Evolutionary conservation across 805 yeast species (phyloP), one percentile per base, ranked within the genome.

Genomic region (Ogataea zsoltii): DNA sequence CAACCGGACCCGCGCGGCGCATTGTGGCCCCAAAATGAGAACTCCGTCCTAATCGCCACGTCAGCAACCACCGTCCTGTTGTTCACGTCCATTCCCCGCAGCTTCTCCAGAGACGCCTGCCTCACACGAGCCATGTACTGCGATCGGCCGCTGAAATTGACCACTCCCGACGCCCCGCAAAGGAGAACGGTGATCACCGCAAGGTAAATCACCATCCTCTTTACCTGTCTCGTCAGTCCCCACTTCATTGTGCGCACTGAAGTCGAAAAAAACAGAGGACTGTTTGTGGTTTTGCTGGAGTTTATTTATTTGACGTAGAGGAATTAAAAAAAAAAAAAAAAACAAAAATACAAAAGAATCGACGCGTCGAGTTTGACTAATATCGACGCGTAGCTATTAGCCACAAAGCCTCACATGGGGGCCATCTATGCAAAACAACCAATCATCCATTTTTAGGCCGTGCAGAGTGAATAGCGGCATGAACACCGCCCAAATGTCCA

Each of bases 61-160:
- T 57, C 61, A 7, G 45, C 38, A 23, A 56, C 38, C n/a, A 53
- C 53, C 0, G 45, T 40, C 32, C 32, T 31, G 36, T 40, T 33
- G 17, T 41, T 35, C 34, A 21, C 14, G n/a, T 31, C 43, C 10
- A 25, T 5, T 4, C 32, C 16, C 15, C 21, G 37, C 28, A 31
- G 18, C 12, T 16, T 30, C 33, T 30, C 30, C 18, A 30, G 15
- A 2, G 40, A 16, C 13, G 25, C 45, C 17, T 34, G 36, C 13
- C 34, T 26, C 23, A 33, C 37, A 7, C 21, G 30, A n/a, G 34
- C 42, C n/a, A 38, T 14, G 21, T 30, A 30, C 2, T 31, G 29
- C 12, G 28, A n/a, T 10, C 21, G 21, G 19, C 39, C 31, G 31
- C 16, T 16, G 33, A 28, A 15, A 37, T 33, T 19, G 26, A 18